A percentile compares a stretch with the other conserved stretches of the same genome.
These are phyloP conservation scores for Adansonia madagascariensis DNA, from an alignment of 441 rosid species.

Conservation along the genomic window DNA sequence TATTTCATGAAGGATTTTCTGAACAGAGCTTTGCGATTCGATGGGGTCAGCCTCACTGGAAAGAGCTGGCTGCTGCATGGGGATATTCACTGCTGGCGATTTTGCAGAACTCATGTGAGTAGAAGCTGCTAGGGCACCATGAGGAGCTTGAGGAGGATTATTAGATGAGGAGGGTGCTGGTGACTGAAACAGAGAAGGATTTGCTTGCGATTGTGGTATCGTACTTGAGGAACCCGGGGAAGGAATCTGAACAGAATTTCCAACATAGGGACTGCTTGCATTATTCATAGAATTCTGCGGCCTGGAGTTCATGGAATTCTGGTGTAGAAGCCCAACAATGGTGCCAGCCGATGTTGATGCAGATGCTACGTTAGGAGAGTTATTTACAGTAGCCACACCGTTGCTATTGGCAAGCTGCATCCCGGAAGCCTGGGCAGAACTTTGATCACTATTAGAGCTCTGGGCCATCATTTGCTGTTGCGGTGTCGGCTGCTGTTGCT, in stretches of 20 bases:
- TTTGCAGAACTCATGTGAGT: conserved; percentile 64
- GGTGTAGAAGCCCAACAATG: conserved; percentile 85
- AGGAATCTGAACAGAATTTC: conserved; percentile 67
- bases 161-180: conserved; percentile 76
- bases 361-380: conserved; percentile 57
- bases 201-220: conserved; percentile 61
- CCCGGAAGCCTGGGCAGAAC: conserved; percentile 51
- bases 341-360: conserved; percentile 71
- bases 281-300: conserved; percentile 74
- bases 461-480: conserved; percentile 52
- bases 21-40: conserved; percentile 80
- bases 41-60: conserved; percentile 62
- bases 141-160: conserved; percentile 63
- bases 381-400: conserved; percentile 57
- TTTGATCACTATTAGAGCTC: conserved; percentile 55
- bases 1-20: conserved; percentile 78
- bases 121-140: conserved; percentile 49
- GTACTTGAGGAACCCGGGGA: conserved; percentile 84
- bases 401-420: conserved; percentile 61
- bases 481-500: conserved; percentile 48
- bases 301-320: conserved; percentile 86
- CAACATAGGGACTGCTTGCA: conserved; percentile 80
- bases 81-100: conserved; percentile 62
- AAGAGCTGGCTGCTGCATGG: conserved; percentile 62
- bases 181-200: conserved; percentile 77